Base-by-base conservation (phyloP, 1,284 basidiomycete species). In the Schizophyllum amplum region DNA sequence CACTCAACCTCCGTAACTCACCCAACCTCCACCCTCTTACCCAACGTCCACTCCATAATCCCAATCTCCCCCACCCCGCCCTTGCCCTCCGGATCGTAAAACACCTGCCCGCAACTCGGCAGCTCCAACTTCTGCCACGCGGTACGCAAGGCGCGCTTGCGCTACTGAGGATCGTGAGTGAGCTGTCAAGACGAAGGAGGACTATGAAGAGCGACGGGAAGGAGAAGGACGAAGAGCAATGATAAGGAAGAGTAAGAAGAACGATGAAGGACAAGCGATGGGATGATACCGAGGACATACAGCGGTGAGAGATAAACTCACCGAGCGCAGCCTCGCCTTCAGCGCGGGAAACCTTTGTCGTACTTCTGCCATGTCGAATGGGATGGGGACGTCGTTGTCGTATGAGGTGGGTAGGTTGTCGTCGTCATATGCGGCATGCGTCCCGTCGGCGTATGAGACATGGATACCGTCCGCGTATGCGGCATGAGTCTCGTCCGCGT, bases 81-180 rank as follows among this genome's bases (percentile, higher is more conserved):
- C 24, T 59, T 61, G 5, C 59, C 23, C 24, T 54, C 52, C 47
- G 21, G 26, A 53, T 64, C 65, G 46, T 55, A 61, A 51, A 61
- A 64, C 25, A 73, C 70, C 7, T 64, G 53, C 11, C 72, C 71
- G 57, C 71, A 72, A 55, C 70, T 72, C 21, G 68, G 64, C 5
- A 72, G 62, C 3, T 63, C 60, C 47, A 73, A 59, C 24, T 67
- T 50, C 17, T 65, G 62, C 68, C 68, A 70, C 5, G 67, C 24
- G 4, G 59, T 61, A 27, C 54, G 61, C 11, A 59, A 56, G n/a
- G 52, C 52, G 24, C 60, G 62, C 62, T 68, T 67, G 49, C 66
- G 69, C 72, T 73, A 70, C 68, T 68, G 57, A 57, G 47, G 25
- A 47, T 22, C 47, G 58, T 54, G 52, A 55, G 51, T 55, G 61